These are phyloP conservation scores for Lentithecium fluviatile DNA, from an alignment of 495 filamentous ascomycete genomes.

Conservation along the genomic window DNA sequence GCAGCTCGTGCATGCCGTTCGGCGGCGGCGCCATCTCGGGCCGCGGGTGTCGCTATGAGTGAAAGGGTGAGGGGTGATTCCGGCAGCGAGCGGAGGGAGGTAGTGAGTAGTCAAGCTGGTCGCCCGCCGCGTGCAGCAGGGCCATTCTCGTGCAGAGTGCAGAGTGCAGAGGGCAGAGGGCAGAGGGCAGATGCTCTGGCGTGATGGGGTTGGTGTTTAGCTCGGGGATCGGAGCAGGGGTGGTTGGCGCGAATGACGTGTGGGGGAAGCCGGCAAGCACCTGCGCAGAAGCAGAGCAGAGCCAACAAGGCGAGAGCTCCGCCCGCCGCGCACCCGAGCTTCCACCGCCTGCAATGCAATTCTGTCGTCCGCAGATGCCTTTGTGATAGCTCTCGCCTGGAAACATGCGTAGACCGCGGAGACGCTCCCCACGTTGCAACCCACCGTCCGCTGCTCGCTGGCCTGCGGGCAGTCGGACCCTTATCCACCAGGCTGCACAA, in stretches of 20 bases:
- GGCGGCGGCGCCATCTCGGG: slow-evolving; percentile 11
- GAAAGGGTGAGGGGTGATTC: not conserved
- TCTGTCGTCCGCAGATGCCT: not conserved
- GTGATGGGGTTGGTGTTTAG: slow-evolving; percentile 12
- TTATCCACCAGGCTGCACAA: not conserved
- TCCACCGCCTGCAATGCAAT: not conserved
- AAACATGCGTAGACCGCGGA: slow-evolving; percentile 3
- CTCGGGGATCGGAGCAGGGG: slow-evolving; percentile 10
- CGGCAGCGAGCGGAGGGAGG: not conserved
- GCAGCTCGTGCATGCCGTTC: slow-evolving; percentile 63
- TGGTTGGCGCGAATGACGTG: slow-evolving; percentile 14
- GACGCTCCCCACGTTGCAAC: not conserved
- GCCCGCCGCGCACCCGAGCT: not conserved
- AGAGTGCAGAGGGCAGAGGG: no score
- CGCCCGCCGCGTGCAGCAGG: not conserved
- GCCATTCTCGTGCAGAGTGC: no score
- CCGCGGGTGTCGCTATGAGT: slow-evolving; percentile 7
- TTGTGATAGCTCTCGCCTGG: not conserved
- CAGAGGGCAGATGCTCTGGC: slow-evolving; percentile 4
- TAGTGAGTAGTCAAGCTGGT: not conserved
- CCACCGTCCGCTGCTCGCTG: slow-evolving; percentile 2
- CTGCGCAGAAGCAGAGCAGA: no score
- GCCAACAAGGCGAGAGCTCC: not conserved
- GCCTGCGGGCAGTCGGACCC: slow-evolving; percentile 2
- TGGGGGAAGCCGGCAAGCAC: no score